A percentile compares a stretch with the other conserved stretches of the same genome.
Evolutionary conservation across 192 early-diverging fungal species (phyloP).

Genomic region (Backusella parvicylindrica): DNA sequence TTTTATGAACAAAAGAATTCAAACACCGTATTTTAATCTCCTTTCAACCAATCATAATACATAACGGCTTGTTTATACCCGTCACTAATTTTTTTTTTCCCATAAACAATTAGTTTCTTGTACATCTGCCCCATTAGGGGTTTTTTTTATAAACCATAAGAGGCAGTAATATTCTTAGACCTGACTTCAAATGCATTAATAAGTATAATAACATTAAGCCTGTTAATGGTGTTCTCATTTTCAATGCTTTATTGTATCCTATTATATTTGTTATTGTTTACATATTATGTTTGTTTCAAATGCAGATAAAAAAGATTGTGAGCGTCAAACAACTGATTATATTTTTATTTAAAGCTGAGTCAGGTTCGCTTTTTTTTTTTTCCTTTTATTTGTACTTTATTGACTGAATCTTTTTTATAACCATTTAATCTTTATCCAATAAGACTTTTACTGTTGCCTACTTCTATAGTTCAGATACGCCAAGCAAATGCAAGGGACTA

Average conservation of each 20-base stretch:
- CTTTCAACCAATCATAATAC: not conserved
- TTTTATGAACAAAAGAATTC: not conserved
- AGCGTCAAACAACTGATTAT: not conserved
- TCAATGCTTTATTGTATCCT: not conserved
- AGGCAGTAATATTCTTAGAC: not conserved
- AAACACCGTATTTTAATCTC: not conserved
- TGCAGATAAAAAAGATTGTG: not conserved
- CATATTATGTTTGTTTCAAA: not conserved
- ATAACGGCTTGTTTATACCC: not conserved
- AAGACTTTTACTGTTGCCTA: not conserved
- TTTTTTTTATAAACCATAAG: not conserved
- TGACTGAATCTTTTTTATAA: not conserved
- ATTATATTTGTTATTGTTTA: not conserved
- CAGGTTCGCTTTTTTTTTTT: not conserved
- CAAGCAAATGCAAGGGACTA: not conserved
- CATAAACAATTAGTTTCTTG: not conserved
- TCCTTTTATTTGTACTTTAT: not conserved
- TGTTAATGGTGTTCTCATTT: not conserved
- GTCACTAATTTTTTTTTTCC: not conserved
- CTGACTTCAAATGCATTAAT: not conserved
- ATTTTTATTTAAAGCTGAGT: not conserved
- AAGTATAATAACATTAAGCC: not conserved
- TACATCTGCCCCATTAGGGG: not conserved
- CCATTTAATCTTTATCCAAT: not conserved
- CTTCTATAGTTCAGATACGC: not conserved